Percentiles rank a stretch among this genome's conserved stretches.
Evolutionary conservation across 1,139 yeast genomes (phyloP).

Genomic region (Geotrichum reessii): DNA sequence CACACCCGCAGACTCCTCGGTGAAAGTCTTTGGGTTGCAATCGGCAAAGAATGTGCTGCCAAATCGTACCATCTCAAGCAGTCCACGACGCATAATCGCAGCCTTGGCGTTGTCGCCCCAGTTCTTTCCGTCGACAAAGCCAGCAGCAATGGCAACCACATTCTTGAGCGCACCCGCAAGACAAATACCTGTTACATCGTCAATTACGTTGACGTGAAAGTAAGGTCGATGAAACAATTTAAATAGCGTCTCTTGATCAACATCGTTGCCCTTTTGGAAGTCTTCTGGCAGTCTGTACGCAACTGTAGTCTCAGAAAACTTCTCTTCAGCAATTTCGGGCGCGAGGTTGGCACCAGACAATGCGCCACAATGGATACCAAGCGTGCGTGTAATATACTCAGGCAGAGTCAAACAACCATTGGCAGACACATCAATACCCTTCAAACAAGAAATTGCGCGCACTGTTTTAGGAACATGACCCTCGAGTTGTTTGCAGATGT

Average conservation of each 20-base stretch:
- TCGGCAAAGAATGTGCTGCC: conserved; percentile 70
- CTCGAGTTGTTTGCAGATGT: conserved; percentile 64
- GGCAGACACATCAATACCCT: conserved; percentile 80
- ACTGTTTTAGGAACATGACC: conserved; percentile 64
- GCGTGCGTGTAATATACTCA: conserved; percentile 62
- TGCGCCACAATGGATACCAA: conserved; percentile 88
- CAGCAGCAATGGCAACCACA: conserved; percentile 88
- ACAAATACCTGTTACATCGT: conserved; percentile 90
- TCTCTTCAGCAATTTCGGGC: conserved; percentile 85
- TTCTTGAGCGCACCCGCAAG: conserved; percentile 94
- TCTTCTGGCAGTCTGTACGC: conserved; percentile 59
- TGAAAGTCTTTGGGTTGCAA: conserved; percentile 70
- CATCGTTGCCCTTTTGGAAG: conserved; percentile 60
- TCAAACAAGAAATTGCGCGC: conserved; percentile 87
- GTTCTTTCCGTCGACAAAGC: conserved; percentile 90
- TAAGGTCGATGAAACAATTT: conserved; percentile 88
- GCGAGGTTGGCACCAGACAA: conserved; percentile 94
- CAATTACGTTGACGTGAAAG: conserved; percentile 85
- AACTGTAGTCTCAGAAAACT: conserved; percentile 93
- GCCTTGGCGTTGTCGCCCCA: conserved; percentile 99
- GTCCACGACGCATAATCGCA: conserved; percentile 90
- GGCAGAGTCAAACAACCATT: conserved; percentile 77
- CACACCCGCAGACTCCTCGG: conserved; percentile 91
- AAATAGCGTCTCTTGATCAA: conserved; percentile 61
- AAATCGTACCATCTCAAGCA: conserved; percentile 79